Evolutionary conservation across 768 basidiomycete species (phyloP), one percentile per base, ranked within the genome.

Genomic region (Lentinula edodes): DNA sequence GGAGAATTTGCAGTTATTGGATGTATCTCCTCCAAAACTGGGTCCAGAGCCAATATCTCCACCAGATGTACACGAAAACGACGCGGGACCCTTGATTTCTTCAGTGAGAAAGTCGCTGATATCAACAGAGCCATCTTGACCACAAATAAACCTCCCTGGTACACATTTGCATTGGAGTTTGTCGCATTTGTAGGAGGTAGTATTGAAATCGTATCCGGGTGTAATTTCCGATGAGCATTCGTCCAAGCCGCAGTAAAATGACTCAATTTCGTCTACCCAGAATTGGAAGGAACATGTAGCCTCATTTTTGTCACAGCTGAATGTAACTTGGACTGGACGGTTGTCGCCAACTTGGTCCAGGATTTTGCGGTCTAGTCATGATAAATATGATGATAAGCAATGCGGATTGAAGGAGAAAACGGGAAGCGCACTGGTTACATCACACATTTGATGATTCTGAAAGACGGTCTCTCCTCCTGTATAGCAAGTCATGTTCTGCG

Each of bases 391-490:
- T 57, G 43, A 61, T 56, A 32, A 10, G 38, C 15, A 35, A 46
- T 23, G 52, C 18, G 48, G 45, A 23, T 48, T 52, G 16, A 20
- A 34, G 34, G 50, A 59, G 15, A 42, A 3, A 42, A 36, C 15
- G 20, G 15, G 43, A 23, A 7, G 79, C 92, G 67, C 69, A 96
- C 95, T 98, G 10, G 97, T 99, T 38, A 99, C 95, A 71, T 98
- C 86, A 75, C 97, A 99, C 87, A 97, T 93, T 72, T 99, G 96
- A 73, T 95, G 93, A 66, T 97, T 95, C 71, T 85, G 89, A 72
- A 92, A 90, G n/a, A 99, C 90, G 0, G 93, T 95, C 71, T 90
- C 83, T 23, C 97, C 97, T 45, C 91, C 92, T 59, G 81, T 90
- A 80, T 97, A 96, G 71, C 97, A 98, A 1, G 93, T 92, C 89